Evolutionary conservation across 2,329 filamentous ascomycete species (phyloP).

Genomic region (Cordyceps tenuipes): DNA sequence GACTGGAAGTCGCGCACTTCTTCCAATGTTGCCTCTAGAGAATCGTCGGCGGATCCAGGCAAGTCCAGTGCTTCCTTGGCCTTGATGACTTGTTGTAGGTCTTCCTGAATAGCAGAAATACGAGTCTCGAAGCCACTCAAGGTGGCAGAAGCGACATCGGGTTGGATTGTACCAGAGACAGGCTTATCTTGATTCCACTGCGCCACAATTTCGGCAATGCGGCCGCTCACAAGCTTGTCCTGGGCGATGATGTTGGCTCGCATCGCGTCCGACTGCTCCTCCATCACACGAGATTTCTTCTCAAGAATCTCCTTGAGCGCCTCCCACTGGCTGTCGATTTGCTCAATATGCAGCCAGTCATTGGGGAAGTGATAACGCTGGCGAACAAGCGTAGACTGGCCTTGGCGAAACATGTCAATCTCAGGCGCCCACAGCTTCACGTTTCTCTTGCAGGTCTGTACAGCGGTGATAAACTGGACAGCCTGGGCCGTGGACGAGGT

Average conservation of each 20-base stretch:
- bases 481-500: conserved; percentile 93
- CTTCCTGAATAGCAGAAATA: conserved; percentile 75
- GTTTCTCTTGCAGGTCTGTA: conserved; percentile 91
- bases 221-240: conserved; percentile 82
- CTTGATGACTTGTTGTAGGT: conserved; percentile 88
- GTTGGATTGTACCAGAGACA: conserved; percentile 86
- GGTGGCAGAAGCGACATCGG: conserved; percentile 77
- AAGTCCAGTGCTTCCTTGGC: conserved; percentile 96
- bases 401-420: conserved; percentile 91
- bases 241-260: conserved; percentile 92
- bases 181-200: conserved; percentile 98
- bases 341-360: conserved; percentile 93
- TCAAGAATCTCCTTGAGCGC: conserved; percentile 85
- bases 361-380: conserved; percentile 89
- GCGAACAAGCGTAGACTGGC: conserved; percentile 82
- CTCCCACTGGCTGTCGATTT: conserved; percentile 94
- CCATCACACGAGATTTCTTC: conserved; percentile 89
- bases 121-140: conserved; percentile 75
- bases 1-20: conserved; percentile 99
- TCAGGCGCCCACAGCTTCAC: conserved; percentile 92
- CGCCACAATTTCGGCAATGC: conserved; percentile 72
- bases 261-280: conserved; percentile 91
- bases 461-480: conserved; percentile 96
- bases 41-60: conserved; percentile 67
- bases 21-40: conserved; percentile 78